Percentiles rank a stretch among this genome's conserved stretches.
These are phyloP conservation scores for Entomortierella lignicola DNA, from an alignment of 192 early-diverging fungal genomes.

Conservation along the genomic window DNA sequence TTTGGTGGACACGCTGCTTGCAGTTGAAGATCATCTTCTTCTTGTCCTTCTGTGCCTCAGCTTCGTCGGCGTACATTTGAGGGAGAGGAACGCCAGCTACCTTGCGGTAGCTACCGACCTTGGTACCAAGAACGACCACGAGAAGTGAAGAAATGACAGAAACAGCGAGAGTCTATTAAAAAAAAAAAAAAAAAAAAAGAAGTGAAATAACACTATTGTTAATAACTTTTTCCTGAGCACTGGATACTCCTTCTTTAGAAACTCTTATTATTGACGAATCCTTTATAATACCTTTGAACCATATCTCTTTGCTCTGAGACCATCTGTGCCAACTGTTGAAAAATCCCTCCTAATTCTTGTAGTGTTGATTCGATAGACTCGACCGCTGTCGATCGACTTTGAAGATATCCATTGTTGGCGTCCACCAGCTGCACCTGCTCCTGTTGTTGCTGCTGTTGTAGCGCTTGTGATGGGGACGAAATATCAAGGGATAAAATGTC, in stretches of 20 bases:
- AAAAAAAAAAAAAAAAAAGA: too few species aligned
- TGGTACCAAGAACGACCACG: constrained; percentile 57
- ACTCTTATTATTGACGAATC: too few species aligned
- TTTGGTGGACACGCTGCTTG: constrained; percentile 72
- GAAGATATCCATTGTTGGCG: constrained; percentile 83
- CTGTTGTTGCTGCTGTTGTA: constrained; percentile 69
- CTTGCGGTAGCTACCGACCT: constrained; percentile 68
- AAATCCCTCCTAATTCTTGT: constrained; percentile 93
- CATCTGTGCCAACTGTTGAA: constrained; percentile 88
- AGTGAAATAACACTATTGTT: too few species aligned
- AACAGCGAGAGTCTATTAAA: constrained; percentile 54
- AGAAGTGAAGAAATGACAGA: constrained; percentile 51
- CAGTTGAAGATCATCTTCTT: constrained; percentile 83
- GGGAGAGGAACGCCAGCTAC: constrained; percentile 75
- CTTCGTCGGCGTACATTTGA: constrained; percentile 68
- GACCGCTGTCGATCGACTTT: constrained; percentile 90
- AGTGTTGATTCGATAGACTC: constrained; percentile 98
- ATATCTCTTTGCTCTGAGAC: constrained; percentile 89
- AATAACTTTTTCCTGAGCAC: too few species aligned
- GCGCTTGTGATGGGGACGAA: constrained; percentile 55
- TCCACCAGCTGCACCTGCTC: constrained; percentile 75
- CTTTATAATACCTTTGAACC: constrained; percentile 72
- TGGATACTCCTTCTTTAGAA: too few species aligned
- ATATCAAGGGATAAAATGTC: constrained; percentile 58
- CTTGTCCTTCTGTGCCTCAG: constrained; percentile 69